Evolutionary conservation across 768 basidiomycete genomes (phyloP).

Genomic region (Pulveroboletus frians): DNA sequence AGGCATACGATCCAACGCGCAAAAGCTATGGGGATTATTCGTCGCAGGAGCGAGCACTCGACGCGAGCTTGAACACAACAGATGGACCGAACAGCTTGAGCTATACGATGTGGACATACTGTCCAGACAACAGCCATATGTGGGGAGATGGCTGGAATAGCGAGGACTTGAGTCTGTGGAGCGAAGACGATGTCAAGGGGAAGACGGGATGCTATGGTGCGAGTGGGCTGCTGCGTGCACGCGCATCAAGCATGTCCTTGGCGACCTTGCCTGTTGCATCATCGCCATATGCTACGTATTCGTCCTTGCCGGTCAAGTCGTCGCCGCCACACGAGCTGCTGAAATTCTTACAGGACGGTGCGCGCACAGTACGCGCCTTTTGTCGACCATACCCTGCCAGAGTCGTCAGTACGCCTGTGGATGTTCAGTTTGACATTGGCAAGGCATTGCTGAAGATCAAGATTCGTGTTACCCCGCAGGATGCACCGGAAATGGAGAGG

Average conservation of each 20-base stretch:
- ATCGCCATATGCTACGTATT: conserved; percentile 5
- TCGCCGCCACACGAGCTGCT: conserved; percentile 18
- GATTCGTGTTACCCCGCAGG: conserved; percentile 58
- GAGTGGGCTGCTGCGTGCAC: conserved; percentile 8
- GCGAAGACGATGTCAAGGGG: conserved; percentile 52
- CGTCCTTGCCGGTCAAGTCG: not conserved
- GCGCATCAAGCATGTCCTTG: conserved; percentile 16
- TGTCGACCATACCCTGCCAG: too few species aligned
- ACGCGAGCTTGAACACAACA: conserved; percentile 72
- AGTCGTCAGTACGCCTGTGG: too few species aligned
- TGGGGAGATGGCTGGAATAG: too few species aligned
- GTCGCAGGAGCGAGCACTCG: conserved; percentile 77
- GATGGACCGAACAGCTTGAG: conserved; percentile 84
- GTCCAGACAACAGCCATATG: too few species aligned
- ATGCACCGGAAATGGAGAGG: conserved; percentile 31
- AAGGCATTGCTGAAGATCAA: conserved; percentile 66
- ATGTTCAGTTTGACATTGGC: conserved; percentile 74
- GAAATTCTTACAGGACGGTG: too few species aligned
- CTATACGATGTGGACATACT: too few species aligned
- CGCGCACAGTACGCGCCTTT: too few species aligned
- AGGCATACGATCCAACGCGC: conserved; percentile 57
- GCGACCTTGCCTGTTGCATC: conserved; percentile 18
- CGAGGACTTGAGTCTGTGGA: too few species aligned
- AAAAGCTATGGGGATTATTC: conserved; percentile 68
- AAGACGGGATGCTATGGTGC: not conserved